Base-by-base conservation (phyloP, 495 filamentous ascomycete species). In the Paragyromitra xinjiangensis region DNA sequence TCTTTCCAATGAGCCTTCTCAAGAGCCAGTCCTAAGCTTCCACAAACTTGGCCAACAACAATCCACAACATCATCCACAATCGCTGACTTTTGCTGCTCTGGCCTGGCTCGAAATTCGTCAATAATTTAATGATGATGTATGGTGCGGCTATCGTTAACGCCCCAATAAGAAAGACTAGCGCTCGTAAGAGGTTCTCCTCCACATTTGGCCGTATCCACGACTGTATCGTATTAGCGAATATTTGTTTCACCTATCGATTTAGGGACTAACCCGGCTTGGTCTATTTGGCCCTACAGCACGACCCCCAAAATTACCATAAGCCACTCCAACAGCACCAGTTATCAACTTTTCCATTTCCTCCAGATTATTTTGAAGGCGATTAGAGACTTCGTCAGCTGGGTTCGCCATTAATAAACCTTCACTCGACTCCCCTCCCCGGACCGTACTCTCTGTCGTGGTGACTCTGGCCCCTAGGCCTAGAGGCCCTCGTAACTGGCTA, bases 101-200 rank as follows among this genome's bases (percentile, higher is more conserved):
- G 5, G 6, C 29, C 56, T 19, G 6, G 11, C 39, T 61, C 24
- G 19, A 71, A 71, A 5, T 29, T 16, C 0, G 68, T 64, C 29
- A 71, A 39, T 1, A 63, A 8, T 0, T 71, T 8, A 24, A 71
- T 45, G 5, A 66, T 61, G 34, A 71, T 19, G 3, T 71, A 71
- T 22, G 68, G 68, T 7, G 22, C 22, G 12, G 40, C 16, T 48
- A 48, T 3, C 14, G 44, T 0, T 4, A 48, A 48, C 11, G 44
- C 11, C 4, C 44, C 11, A 3, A 48, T 48, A 48, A 48, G 29
- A 34, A 34, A 34, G 2, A 48, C 11, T 3, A 48, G 44, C 1
- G 2, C 8, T 12, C 44, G 11, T 3, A 48, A 0, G 11, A 12
- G 34, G 3, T 40, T 16, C n/a, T 62, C 39, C 16, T n/a, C 1